Evolutionary conservation across 768 basidiomycete species (phyloP).

Genomic region (Mycena belliarum): DNA sequence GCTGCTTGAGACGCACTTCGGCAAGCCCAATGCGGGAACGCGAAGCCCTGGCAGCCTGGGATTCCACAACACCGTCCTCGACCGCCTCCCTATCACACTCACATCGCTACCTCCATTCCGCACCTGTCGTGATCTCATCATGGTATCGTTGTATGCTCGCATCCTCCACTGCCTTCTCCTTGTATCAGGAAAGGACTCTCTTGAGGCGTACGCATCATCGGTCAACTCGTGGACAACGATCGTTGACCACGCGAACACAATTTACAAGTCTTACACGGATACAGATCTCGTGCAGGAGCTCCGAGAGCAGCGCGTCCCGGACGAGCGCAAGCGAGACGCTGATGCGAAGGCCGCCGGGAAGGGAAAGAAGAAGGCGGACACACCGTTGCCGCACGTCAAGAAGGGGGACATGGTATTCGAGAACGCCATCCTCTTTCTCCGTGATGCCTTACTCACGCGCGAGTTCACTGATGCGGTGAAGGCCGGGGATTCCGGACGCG

Average conservation of each 20-base stretch:
- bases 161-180: conserved; percentile 28
- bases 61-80: conserved; percentile 22
- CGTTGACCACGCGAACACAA: neutral
- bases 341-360: neutral
- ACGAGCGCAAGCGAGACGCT: neutral
- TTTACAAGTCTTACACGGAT: conserved; percentile 10
- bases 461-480: conserved; percentile 32
- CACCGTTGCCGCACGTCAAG: neutral
- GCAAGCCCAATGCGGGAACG: conserved; percentile 7
- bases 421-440: conserved; percentile 30
- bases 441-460: conserved; percentile 27
- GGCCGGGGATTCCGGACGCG: conserved; percentile 30
- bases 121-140: conserved; percentile 30
- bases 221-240: neutral
- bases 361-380: neutral
- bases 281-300: conserved; percentile 16
- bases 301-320: conserved; percentile 10
- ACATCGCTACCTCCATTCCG: conserved; percentile 30
- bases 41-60: conserved; percentile 19
- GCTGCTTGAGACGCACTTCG: conserved; percentile 20
- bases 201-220: conserved; percentile 8
- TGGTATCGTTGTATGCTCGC: conserved; percentile 30
- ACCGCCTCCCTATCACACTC: conserved; percentile 28
- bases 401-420: conserved; percentile 26
- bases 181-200: conserved; percentile 13